A percentile compares a stretch with the other conserved stretches of the same genome.
Conservation (phyloP, 108 stramenopile species). For the Nitzschia putrida region DNA sequence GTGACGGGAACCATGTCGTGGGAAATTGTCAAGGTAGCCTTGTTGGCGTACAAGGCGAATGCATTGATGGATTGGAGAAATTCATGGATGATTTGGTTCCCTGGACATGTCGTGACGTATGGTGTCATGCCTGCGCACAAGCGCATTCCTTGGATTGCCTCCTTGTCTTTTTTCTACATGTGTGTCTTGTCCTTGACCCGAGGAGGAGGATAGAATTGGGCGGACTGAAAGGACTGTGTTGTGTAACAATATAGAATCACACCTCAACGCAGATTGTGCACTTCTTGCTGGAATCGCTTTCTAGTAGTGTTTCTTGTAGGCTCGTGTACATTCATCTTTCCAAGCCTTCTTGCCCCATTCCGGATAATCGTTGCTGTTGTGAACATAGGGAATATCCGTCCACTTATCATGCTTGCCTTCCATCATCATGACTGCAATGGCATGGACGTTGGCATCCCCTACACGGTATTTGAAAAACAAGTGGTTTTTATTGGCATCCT, state of each 20-base stretch:
- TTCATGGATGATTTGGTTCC: slow-evolving; percentile 46
- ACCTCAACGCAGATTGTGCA: too few relatives aligned
- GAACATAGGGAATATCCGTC: slow-evolving; percentile 29
- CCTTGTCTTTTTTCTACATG: slow-evolving; percentile 41
- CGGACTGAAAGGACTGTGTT: neutral
- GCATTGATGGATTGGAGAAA: slow-evolving; percentile 41
- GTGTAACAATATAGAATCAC: too few relatives aligned
- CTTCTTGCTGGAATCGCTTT: neutral
- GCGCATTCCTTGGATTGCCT: slow-evolving; percentile 45
- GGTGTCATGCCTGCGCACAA: slow-evolving; percentile 39
- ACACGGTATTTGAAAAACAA: slow-evolving; percentile 40
- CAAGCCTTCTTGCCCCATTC: slow-evolving; percentile 14
- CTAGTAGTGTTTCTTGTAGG: neutral
- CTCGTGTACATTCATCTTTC: slow-evolving; percentile 18
- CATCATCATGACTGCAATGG: slow-evolving; percentile 29
- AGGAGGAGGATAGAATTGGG: slow-evolving; percentile 9
- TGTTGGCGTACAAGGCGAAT: slow-evolving; percentile 31
- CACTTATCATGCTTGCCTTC: slow-evolving; percentile 3
- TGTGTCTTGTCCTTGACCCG: slow-evolving; percentile 31
- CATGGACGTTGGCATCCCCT: slow-evolving; percentile 40
- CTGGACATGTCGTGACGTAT: slow-evolving; percentile 42
- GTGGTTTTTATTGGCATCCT: slow-evolving; percentile 14
- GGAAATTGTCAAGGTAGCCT: slow-evolving; percentile 15
- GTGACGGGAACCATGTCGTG: slow-evolving; percentile 4
- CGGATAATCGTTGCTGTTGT: slow-evolving; percentile 34